Base-by-base conservation (phyloP, 345 rosid genomes). In the Crucihimalaya himalaica region DNA sequence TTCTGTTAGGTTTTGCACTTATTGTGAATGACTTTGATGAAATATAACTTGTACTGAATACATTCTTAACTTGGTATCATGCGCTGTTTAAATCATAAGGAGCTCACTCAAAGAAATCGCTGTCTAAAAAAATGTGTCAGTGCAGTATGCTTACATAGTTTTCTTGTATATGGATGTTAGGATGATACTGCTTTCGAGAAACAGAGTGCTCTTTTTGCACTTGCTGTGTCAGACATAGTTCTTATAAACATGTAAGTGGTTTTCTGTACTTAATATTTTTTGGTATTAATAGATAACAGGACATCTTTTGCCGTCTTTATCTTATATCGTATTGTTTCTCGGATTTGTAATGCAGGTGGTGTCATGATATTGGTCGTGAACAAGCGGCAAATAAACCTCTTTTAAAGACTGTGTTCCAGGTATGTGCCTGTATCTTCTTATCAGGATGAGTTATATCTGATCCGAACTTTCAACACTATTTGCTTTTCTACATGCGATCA, bases 381-480 rank as follows among this genome's bases (percentile, higher is more conserved):
- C 99, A 95, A 90, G 99, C 99, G 82, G 99, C 99, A 79, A 95
- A 95, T 68, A 95, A 95, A 77, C 99, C 98, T 65, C 97, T 95
- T 64, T 71, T 95, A 66, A 95, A 95, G 86, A 95, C 99, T 67
- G 99, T 95, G 27, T 95, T 95, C 83, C 99, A 95, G 94, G 99
- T 95, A 78, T 14, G 31, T 34, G 43, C 57, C 68, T 54, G 13
- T 25, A 23, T 82, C 14, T 31, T 77, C 43, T 51, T 57, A 70
- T 55, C 55, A 27, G 48, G 39, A 61, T 60, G 58, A 67, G 42
- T 21, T 43, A 66, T 75, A 32, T 21, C 39, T 74, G 74, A 57
- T 70, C 48, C 7, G 48, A 78, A 50, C 45, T 70, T 53, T 59
- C 27, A 50, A 19, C 8, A 18, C 6, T 32, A 0, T 58, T 58